These are phyloP conservation scores for Puccinia triticina DNA, from an alignment of 1,284 basidiomycete genomes.

Conservation along the genomic window DNA sequence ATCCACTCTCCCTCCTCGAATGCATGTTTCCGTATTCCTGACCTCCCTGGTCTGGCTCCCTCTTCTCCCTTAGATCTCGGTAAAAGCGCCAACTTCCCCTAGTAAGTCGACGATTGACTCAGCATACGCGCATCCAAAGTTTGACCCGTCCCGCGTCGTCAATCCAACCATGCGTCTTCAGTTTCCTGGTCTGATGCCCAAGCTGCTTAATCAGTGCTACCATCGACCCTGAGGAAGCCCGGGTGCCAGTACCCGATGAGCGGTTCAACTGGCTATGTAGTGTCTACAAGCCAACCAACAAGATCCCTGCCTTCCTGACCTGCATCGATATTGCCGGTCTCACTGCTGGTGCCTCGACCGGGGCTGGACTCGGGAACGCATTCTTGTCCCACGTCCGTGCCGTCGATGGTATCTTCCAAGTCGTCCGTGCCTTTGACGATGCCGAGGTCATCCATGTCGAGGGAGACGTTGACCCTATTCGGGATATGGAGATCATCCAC, in stretches of 20 bases:
- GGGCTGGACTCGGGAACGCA: slow-evolving; percentile 95
- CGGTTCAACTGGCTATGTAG: slow-evolving; percentile 94
- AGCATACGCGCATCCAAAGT: slow-evolving; percentile 33
- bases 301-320: slow-evolving; percentile 91
- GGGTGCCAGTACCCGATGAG: slow-evolving; percentile 93
- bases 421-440: slow-evolving; percentile 96
- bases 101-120: slow-evolving; percentile 64
- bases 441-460: slow-evolving; percentile 99
- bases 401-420: slow-evolving; percentile 99
- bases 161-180: slow-evolving; percentile 17
- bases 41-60: not conserved
- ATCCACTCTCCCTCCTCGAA: not conserved
- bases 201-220: slow-evolving; percentile 52
- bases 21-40: not conserved
- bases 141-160: slow-evolving; percentile 40
- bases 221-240: slow-evolving; percentile 77
- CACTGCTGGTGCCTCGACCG: slow-evolving; percentile 93
- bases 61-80: slow-evolving; percentile 73
- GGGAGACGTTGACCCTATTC: slow-evolving; percentile 91
- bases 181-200: slow-evolving; percentile 37
- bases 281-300: slow-evolving; percentile 83
- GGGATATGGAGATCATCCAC: slow-evolving; percentile 98
- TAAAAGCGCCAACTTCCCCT: slow-evolving; percentile 97
- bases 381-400: slow-evolving; percentile 97
- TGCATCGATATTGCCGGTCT: slow-evolving; percentile 99